Conservation (phyloP, 768 basidiomycete species). For the Xanthoconium purpureum region DNA sequence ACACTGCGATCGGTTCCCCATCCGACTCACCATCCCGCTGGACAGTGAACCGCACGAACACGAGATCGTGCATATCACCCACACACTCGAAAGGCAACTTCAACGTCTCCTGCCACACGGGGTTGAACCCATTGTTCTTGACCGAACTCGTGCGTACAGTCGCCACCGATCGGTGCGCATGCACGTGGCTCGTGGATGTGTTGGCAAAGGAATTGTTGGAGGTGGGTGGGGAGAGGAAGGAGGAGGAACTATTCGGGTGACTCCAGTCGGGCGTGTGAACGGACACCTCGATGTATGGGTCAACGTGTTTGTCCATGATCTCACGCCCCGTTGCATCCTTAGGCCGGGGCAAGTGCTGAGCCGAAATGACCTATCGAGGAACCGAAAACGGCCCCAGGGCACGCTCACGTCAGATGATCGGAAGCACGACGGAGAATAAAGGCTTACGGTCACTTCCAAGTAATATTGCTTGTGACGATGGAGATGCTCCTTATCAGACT, state of each 20-base stretch:
- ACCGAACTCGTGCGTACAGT: slow-evolving; percentile 59
- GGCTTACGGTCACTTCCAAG: slow-evolving; percentile 60
- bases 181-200: slow-evolving; percentile 4
- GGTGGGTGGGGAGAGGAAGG: slow-evolving; percentile 9
- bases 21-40: slow-evolving; percentile 61
- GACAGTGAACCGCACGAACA: slow-evolving; percentile 81
- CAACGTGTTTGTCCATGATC: slow-evolving; percentile 53
- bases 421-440: not conserved
- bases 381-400: not conserved
- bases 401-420: not conserved
- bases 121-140: slow-evolving; percentile 91
- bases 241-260: slow-evolving; percentile 21
- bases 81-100: slow-evolving; percentile 73
- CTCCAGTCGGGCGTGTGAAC: slow-evolving; percentile 75
- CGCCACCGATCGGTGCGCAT: slow-evolving; percentile 45
- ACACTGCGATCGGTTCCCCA: slow-evolving; percentile 66
- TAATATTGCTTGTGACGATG: slow-evolving; percentile 52
- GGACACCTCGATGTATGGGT: slow-evolving; percentile 81
- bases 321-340: slow-evolving; percentile 63
- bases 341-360: slow-evolving; percentile 81
- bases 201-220: slow-evolving; percentile 1
- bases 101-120: slow-evolving; percentile 73
- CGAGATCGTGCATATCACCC: slow-evolving; percentile 74
- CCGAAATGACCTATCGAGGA: slow-evolving; percentile 65
- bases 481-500: slow-evolving; percentile 58